phyloP scores from a whole-genome alignment of 805 yeast genomes.

The Pichia paraexigua region DNA sequence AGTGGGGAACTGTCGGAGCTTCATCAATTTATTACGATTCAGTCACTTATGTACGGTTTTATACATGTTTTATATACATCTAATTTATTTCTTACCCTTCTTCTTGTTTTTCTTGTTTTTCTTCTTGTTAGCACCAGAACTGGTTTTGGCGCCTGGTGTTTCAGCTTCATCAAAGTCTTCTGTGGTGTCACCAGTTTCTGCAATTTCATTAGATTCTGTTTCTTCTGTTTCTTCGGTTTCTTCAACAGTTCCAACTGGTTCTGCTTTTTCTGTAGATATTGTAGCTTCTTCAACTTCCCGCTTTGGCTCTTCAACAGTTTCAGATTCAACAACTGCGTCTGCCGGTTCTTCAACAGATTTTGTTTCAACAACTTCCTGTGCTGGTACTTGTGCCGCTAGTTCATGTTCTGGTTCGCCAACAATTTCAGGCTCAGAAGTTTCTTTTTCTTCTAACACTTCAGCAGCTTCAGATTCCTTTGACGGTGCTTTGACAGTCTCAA shows the following conservation, averaged over 20 bases:
- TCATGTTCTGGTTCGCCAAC: background rate
- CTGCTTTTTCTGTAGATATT: constrained; percentile 1
- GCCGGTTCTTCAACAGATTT: background rate
- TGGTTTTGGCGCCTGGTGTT: background rate
- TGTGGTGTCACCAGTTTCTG: background rate
- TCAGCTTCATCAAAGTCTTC: background rate
- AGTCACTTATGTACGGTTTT: background rate
- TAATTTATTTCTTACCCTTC: constrained; percentile 10
- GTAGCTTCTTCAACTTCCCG: background rate
- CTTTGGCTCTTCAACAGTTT: background rate
- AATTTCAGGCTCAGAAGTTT: constrained; percentile 5
- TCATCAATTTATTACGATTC: background rate
- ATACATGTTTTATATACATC: background rate
- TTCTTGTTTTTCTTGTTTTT: constrained; percentile 13
- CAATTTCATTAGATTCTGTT: background rate
- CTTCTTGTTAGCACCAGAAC: constrained; percentile 1
- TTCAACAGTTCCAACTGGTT: constrained; percentile 2
- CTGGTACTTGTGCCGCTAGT: too few relatives aligned
- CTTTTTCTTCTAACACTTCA: constrained; percentile 5
- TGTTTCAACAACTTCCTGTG: too few relatives aligned
- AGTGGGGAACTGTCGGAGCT: too few relatives aligned
- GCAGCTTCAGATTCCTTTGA: background rate
- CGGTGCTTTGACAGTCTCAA: constrained; percentile 2
- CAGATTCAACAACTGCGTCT: too few relatives aligned
- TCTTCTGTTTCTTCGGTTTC: background rate